These are phyloP conservation scores for Xylariomycetidae sp. DNA, from an alignment of 2,329 filamentous ascomycete species.

Conservation along the genomic window DNA sequence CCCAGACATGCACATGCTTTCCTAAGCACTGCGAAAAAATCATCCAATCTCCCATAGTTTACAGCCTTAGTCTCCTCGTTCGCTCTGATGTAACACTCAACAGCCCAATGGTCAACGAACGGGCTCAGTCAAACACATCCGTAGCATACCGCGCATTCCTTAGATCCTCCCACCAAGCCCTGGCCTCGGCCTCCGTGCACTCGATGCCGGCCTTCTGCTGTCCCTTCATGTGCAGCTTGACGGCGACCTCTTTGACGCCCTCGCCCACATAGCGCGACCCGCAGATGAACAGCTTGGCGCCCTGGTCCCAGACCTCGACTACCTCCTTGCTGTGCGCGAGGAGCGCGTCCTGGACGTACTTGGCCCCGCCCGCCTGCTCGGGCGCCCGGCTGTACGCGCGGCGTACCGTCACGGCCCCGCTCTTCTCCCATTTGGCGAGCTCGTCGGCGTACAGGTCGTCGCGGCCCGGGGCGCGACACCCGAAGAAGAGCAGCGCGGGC, in stretches of 20 bases:
- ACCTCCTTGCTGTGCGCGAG: conserved; percentile 32
- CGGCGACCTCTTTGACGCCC: conserved; percentile 37
- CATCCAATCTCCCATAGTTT: too few relatives aligned
- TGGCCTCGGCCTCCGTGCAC: conserved; percentile 34
- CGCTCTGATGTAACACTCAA: too few relatives aligned
- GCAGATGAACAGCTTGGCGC: conserved; percentile 60
- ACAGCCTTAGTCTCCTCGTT: too few relatives aligned
- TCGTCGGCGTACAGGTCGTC: conserved; percentile 60
- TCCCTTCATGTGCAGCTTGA: conserved; percentile 28
- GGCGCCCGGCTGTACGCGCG: conserved; percentile 52
- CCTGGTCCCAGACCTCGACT: conserved; percentile 33
- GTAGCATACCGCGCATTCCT: conserved; percentile 54
- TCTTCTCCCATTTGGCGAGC: conserved; percentile 52
- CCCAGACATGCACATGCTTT: too few relatives aligned
- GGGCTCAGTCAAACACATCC: conserved; percentile 53
- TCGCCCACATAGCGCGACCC: conserved; percentile 51
- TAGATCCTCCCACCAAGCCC: conserved; percentile 44
- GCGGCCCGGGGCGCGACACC: conserved; percentile 49
- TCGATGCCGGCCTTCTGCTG: conserved; percentile 22
- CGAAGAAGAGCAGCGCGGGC: conserved; percentile 61
- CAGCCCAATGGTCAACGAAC: too few relatives aligned
- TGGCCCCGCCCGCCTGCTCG: conserved; percentile 41
- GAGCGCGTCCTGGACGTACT: conserved; percentile 43
- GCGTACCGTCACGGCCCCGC: conserved; percentile 57
- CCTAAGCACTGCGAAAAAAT: too few relatives aligned